Evolutionary conservation across 208 protist genomes (phyloP).

Genomic region (Trypanosoma brucei): DNA sequence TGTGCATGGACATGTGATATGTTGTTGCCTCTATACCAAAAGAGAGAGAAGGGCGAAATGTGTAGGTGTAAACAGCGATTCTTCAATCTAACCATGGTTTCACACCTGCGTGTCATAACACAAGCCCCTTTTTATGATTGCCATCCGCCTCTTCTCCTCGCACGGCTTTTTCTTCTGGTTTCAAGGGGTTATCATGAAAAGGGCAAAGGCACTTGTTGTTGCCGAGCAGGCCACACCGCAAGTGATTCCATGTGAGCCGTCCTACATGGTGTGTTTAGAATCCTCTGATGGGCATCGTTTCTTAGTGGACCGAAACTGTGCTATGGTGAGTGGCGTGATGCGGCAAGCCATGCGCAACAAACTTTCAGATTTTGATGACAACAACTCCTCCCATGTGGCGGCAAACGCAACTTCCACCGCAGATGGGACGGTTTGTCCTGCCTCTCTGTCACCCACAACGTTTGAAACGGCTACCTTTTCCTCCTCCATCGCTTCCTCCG

Average conservation of each 20-base stretch:
- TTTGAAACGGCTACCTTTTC: no score
- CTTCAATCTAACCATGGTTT: neutral
- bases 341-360: constrained; percentile 3
- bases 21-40: neutral
- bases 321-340: constrained; percentile 48
- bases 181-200: constrained; percentile 12
- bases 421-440: no score
- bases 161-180: neutral
- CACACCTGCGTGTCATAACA: no score
- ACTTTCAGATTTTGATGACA: neutral
- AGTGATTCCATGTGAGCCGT: constrained; percentile 27
- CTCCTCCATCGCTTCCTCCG: no score
- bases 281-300: constrained; percentile 57
- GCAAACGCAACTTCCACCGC: neutral
- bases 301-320: constrained; percentile 70
- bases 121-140: neutral
- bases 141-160: neutral
- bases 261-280: constrained; percentile 49
- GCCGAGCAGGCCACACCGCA: constrained; percentile 12
- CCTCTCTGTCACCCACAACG: no score
- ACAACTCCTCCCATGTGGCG: neutral
- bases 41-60: neutral
- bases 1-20: neutral
- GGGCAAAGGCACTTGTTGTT: neutral
- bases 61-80: neutral